Evolutionary conservation across 306 rosid species (phyloP).

Genomic region (Vigna angularis): DNA sequence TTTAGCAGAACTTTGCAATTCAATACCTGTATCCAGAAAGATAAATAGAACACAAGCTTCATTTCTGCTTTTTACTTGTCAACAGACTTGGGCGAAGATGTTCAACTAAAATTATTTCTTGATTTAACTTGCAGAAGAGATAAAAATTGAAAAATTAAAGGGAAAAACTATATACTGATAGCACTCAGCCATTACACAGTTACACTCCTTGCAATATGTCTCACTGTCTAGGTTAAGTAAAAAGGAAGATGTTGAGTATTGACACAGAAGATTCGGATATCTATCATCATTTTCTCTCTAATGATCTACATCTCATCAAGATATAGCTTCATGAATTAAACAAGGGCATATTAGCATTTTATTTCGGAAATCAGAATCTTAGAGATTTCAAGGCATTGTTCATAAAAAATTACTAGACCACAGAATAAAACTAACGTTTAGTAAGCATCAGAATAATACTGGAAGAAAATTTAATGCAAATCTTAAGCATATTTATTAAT

Average conservation of each 20-base stretch:
- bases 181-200: neutral
- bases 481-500: neutral
- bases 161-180: neutral
- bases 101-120: neutral
- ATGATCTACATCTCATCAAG: no score
- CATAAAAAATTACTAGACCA: neutral
- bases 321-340: no score
- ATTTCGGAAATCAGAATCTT: neutral
- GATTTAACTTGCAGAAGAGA: neutral
- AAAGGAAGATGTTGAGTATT: no score
- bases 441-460: neutral
- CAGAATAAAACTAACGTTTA: neutral
- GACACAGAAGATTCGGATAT: no score
- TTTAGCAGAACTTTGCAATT: neutral
- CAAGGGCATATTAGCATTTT: neutral
- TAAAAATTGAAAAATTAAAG: neutral
- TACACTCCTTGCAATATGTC: no score
- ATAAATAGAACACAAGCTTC: neutral
- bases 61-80: neutral
- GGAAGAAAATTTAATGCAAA: neutral
- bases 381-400: constrained; percentile 11
- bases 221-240: no score
- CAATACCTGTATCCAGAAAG: neutral
- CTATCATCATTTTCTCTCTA: no score
- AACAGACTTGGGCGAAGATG: neutral